A percentile compares a stretch with the other conserved stretches of the same genome.
Evolutionary conservation across 2,329 filamentous ascomycete genomes (phyloP).

Genomic region (Xylaria digitata): DNA sequence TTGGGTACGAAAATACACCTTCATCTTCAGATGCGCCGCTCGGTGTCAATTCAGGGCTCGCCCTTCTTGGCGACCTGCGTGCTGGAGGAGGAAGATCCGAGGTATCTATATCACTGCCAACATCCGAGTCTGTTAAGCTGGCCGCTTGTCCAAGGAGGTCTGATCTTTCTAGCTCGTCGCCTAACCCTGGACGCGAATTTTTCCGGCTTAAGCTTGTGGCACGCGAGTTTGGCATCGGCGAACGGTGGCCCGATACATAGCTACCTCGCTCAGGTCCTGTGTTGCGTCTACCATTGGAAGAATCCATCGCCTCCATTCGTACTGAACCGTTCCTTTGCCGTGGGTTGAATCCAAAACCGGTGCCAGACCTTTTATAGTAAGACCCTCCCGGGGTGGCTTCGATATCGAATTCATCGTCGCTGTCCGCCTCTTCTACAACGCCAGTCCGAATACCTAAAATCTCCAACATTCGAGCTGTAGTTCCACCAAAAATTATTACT

Average conservation of each 20-base stretch:
- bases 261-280: slow-evolving; percentile 54
- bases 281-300: slow-evolving; percentile 43
- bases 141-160: slow-evolving; percentile 64
- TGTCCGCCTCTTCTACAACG: slow-evolving; percentile 96
- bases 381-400: slow-evolving; percentile 78
- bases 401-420: slow-evolving; percentile 98
- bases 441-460: slow-evolving; percentile 97
- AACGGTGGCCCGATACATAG: slow-evolving; percentile 66
- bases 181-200: slow-evolving; percentile 54
- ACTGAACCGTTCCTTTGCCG: slow-evolving; percentile 71
- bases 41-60: slow-evolving; percentile 54
- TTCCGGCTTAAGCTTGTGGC: slow-evolving; percentile 65
- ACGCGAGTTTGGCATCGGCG: slow-evolving; percentile 56
- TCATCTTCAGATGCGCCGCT: slow-evolving; percentile 46
- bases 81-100: slow-evolving; percentile 74
- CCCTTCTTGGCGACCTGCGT: slow-evolving; percentile 55
- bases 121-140: slow-evolving; percentile 66
- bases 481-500: slow-evolving; percentile 98
- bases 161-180: slow-evolving; percentile 64
- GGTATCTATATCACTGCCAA: slow-evolving; percentile 72
- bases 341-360: slow-evolving; percentile 81
- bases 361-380: slow-evolving; percentile 83
- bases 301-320: slow-evolving; percentile 64
- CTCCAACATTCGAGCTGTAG: slow-evolving; percentile 96
- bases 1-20: slow-evolving; percentile 52